Conservation (phyloP, 352 stramenopile genomes). For the Poterioochromonas sp. region DNA sequence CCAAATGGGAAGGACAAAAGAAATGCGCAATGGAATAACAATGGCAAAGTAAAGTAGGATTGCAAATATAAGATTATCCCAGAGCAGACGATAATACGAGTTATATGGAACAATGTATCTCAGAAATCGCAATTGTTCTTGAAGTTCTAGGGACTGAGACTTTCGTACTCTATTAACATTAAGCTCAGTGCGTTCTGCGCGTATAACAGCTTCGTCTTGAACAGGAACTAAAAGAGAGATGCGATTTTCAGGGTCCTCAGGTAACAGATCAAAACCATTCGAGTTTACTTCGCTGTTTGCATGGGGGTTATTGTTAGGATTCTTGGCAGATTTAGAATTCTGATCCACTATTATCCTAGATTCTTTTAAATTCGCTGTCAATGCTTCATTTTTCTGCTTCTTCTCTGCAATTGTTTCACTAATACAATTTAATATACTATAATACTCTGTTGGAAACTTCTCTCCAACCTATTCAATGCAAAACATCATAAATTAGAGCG, state of each 20-base stretch:
- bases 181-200: background rate
- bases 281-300: background rate
- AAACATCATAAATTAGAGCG: too few relatives aligned
- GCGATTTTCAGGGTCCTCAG: background rate
- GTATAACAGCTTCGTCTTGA: background rate
- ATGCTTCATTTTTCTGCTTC: background rate
- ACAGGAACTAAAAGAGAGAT: background rate
- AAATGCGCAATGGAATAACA: background rate
- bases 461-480: too few relatives aligned
- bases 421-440: background rate
- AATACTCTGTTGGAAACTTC: background rate
- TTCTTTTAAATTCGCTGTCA: background rate
- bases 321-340: background rate
- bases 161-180: too few relatives aligned
- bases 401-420: background rate
- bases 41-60: background rate
- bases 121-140: too few relatives aligned
- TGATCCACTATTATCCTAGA: too few relatives aligned
- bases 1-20: background rate
- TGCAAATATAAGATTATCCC: background rate
- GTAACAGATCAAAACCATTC: background rate
- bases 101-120: background rate
- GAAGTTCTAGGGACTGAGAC: too few relatives aligned
- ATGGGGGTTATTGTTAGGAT: background rate
- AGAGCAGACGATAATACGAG: background rate